These are phyloP conservation scores for Candida tropicalis DNA, from an alignment of 1,139 yeast species.

Conservation along the genomic window DNA sequence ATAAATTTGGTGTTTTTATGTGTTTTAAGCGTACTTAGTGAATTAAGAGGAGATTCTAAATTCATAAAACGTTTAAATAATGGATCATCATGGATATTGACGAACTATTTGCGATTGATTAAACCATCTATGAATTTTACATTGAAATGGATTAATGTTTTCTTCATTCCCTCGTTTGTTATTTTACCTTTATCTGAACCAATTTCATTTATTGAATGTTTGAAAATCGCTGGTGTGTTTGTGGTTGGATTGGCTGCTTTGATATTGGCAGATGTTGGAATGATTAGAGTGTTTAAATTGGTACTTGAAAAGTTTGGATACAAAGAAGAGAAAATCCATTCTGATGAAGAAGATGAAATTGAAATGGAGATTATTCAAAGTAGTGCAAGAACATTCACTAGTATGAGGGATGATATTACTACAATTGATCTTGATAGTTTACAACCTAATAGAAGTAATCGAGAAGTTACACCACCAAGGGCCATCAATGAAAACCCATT, in stretches of 20 bases:
- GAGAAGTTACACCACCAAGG: slow-evolving; percentile 16
- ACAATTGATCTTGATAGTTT: slow-evolving; percentile 33
- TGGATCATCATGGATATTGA: slow-evolving; percentile 33
- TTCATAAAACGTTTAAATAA: slow-evolving; percentile 26
- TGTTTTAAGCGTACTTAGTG: slow-evolving; percentile 27
- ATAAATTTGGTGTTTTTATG: slow-evolving; percentile 55
- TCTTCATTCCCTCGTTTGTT: slow-evolving; percentile 77
- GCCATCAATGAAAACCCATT: slow-evolving; percentile 21
- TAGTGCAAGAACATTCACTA: slow-evolving; percentile 22
- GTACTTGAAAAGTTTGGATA: slow-evolving; percentile 23
- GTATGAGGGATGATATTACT: slow-evolving; percentile 41
- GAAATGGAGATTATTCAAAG: slow-evolving; percentile 22
- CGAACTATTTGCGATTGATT: slow-evolving; percentile 47
- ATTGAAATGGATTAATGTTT: slow-evolving; percentile 75
- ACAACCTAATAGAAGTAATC: slow-evolving; percentile 18
- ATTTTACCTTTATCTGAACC: slow-evolving; percentile 67
- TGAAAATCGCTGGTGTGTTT: slow-evolving; percentile 75
- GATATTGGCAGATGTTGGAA: slow-evolving; percentile 46
- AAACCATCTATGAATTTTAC: slow-evolving; percentile 72
- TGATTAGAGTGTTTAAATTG: slow-evolving; percentile 35
- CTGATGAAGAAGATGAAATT: slow-evolving; percentile 22
- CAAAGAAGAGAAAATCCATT: slow-evolving; percentile 16
- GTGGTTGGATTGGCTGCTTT: slow-evolving; percentile 61
- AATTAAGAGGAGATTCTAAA: slow-evolving; percentile 11
- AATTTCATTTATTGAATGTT: slow-evolving; percentile 67